Percentiles rank a stretch among this genome's conserved stretches.
phyloP scores from a whole-genome alignment of 1,284 basidiomycete species.

The Sanghuangporus weigelae region DNA sequence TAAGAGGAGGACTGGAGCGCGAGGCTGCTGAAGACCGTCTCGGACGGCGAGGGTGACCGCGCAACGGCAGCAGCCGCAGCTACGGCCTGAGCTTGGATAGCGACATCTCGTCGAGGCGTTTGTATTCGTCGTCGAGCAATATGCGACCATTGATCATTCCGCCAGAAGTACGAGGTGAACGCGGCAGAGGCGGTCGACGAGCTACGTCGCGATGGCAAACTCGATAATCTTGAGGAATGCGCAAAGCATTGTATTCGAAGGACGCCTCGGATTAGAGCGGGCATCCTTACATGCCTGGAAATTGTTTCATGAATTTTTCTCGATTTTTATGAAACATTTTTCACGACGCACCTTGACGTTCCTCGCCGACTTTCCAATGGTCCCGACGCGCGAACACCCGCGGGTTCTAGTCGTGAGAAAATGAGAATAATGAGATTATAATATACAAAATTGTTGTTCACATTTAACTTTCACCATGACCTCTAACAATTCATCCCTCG shows the following conservation, averaged over 20 bases:
- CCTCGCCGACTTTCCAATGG: background rate
- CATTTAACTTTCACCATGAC: background rate
- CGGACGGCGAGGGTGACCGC: background rate
- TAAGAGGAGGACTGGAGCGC: constrained; percentile 4
- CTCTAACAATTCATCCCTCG: background rate
- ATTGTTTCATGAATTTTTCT: background rate
- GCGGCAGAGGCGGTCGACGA: constrained; percentile 3
- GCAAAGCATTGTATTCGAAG: background rate
- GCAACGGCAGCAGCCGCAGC: background rate
- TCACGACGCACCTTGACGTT: background rate
- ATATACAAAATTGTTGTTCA: background rate
- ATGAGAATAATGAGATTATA: background rate
- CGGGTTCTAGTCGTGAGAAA: background rate
- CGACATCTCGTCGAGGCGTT: background rate
- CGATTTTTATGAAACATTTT: background rate
- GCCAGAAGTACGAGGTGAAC: constrained; percentile 18
- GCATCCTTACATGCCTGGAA: constrained; percentile 6
- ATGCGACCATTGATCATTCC: constrained; percentile 17
- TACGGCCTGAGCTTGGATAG: background rate
- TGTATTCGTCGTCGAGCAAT: background rate
- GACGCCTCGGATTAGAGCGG: background rate
- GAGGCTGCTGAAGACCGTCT: background rate
- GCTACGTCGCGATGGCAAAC: background rate
- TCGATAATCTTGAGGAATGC: background rate
- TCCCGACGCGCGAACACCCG: background rate